These are phyloP conservation scores for Zoysia matrella DNA, from an alignment of 202 grass and related monocot species.

Conservation along the genomic window DNA sequence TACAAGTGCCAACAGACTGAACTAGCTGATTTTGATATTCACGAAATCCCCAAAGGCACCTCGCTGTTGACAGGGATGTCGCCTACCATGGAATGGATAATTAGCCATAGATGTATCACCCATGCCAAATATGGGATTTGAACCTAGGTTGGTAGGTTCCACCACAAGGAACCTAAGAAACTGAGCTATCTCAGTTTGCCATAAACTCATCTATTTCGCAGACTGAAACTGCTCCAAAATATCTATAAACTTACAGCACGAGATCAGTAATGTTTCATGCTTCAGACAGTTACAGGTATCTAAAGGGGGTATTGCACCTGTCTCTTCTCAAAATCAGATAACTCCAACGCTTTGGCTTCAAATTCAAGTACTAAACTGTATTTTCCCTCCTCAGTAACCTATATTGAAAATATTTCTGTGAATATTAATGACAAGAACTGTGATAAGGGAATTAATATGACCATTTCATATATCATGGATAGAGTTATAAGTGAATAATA, in stretches of 20 bases:
- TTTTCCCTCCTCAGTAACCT: conserved; percentile 85
- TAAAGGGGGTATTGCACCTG: conserved; percentile 60
- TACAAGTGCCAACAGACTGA: too few relatives aligned
- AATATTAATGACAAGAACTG: conserved; percentile 23
- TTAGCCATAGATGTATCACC: too few relatives aligned
- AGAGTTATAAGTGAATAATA: background rate
- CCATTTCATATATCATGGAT: background rate
- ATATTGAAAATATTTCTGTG: conserved; percentile 39
- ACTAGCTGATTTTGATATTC: too few relatives aligned
- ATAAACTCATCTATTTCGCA: conserved; percentile 19
- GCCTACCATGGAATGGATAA: too few relatives aligned
- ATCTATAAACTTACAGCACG: background rate
- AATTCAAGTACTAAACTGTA: conserved; percentile 82
- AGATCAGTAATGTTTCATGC: conserved; percentile 1
- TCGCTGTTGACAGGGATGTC: too few relatives aligned
- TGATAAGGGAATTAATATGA: background rate
- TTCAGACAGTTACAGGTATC: conserved; percentile 12
- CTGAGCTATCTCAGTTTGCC: too few relatives aligned
- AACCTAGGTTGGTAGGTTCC: too few relatives aligned
- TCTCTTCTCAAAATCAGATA: conserved; percentile 96
- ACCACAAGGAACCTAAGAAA: too few relatives aligned
- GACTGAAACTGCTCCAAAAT: conserved; percentile 12
- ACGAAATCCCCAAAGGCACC: too few relatives aligned
- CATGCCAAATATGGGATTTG: too few relatives aligned
- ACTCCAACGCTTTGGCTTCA: conserved; percentile 85